A percentile compares a stretch with the other conserved stretches of the same genome.
phyloP scores from a whole-genome alignment of 129 eudicot species.

The Pittosporum tobira region DNA sequence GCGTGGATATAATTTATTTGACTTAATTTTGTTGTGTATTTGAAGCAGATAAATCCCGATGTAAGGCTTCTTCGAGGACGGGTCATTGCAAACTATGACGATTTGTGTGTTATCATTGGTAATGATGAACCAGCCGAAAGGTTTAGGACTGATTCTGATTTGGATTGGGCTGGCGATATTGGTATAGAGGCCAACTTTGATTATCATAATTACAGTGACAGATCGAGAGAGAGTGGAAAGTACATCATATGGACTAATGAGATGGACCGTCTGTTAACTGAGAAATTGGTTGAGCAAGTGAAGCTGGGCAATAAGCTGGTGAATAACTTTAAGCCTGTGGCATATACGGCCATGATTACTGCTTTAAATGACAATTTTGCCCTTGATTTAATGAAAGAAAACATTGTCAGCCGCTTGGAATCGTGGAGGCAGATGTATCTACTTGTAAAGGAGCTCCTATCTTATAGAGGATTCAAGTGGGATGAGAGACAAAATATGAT shows the following conservation, averaged over 20 bases:
- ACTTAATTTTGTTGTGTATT: too few relatives aligned
- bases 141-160: not conserved
- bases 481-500: not conserved
- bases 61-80: not conserved
- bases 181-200: not conserved
- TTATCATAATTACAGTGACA: not conserved
- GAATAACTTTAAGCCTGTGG: not conserved
- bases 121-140: constrained; percentile 4
- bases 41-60: not conserved
- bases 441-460: constrained; percentile 1
- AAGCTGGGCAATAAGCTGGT: not conserved
- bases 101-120: not conserved
- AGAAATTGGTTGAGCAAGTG: not conserved
- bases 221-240: not conserved
- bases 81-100: not conserved
- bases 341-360: not conserved
- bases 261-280: not conserved
- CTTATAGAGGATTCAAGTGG: not conserved
- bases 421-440: not conserved
- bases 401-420: not conserved
- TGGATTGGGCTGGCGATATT: not conserved
- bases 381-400: not conserved
- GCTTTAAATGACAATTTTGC: not conserved
- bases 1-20: too few relatives aligned
- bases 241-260: too few relatives aligned